These are phyloP conservation scores for Corymbia calophylla DNA, from an alignment of 441 rosid species.

Conservation along the genomic window DNA sequence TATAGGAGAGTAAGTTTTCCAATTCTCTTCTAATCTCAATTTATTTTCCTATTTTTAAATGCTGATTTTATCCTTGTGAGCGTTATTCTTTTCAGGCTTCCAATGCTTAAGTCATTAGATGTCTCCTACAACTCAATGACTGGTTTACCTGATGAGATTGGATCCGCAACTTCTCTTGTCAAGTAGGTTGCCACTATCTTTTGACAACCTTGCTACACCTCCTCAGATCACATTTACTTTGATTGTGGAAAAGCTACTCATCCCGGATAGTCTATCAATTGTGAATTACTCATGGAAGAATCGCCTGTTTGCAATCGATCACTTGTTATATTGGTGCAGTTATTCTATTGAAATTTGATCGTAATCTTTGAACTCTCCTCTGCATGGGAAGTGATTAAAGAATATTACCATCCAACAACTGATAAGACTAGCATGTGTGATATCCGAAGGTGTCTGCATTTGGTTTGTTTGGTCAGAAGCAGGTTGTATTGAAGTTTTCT, in stretches of 20 bases:
- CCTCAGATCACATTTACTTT: background rate
- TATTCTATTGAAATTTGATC: background rate
- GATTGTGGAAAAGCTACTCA: background rate
- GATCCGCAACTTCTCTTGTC: conserved; percentile 74
- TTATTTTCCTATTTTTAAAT: background rate
- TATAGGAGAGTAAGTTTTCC: conserved; percentile 74
- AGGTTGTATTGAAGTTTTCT: background rate
- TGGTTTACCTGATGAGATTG: conserved; percentile 68
- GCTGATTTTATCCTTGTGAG: background rate
- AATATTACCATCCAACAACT: background rate
- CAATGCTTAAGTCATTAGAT: conserved; percentile 73
- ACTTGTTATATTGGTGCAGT: background rate
- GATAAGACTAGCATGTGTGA: background rate
- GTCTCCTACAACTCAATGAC: conserved; percentile 61
- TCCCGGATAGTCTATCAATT: background rate
- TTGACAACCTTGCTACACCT: background rate
- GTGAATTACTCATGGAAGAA: background rate
- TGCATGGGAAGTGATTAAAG: background rate
- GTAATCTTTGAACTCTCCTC: background rate
- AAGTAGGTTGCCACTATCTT: conserved; percentile 42
- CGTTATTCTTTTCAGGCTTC: conserved; percentile 48
- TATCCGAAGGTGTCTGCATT: background rate
- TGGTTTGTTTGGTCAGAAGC: background rate
- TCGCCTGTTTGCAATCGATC: background rate
- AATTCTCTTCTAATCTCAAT: background rate